Evolutionary conservation across 768 basidiomycete species (phyloP), one percentile per base, ranked within the genome.

Genomic region (Phaeotremella skinneri): DNA sequence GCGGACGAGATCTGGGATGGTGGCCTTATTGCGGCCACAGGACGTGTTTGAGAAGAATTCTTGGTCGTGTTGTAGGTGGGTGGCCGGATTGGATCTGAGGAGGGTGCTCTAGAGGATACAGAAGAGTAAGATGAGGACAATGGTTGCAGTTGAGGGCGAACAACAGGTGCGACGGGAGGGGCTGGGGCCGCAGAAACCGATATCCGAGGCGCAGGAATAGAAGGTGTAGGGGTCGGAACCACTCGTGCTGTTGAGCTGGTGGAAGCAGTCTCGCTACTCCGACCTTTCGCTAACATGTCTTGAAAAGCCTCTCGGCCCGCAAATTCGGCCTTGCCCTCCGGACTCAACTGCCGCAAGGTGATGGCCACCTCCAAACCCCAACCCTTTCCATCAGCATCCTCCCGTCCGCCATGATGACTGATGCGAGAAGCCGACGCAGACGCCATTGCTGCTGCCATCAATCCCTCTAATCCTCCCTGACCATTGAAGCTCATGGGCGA

Each of bases 351-450:
- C 51, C 59, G 65, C 14, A 74, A 47, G 49, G 59, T 67, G 34
- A 74, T 50, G 1, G 37, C 43, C 6, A 74, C 64, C 49, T 74
- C 72, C 42, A 74, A 55, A n/a, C 72, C 72, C 72, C 72, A 74
- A 9, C 67, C 69, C 52, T 64, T 63, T 6, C 64, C 69, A 60
- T 66, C 69, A 0, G 30, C 31, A 25, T 64, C 64, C 34, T 64
- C 66, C 5, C 29, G 14, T 6, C 43, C 23, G 29, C 42, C 58
- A 27, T 29, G n/a, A n/a, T 14, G 14, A 17, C 55, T 45, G 34
- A 49, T 32, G 9, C 43, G 26, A 5, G 26, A 25, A 14, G 49
- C 34, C 7, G 32, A 21, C 14, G 52, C 25, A 2, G 50, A 23
- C 2, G 57, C 47, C 4, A 31, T 49, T 0, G 64, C 64, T 14